These are phyloP conservation scores for Solanum sitiens DNA, from an alignment of 257 asterid genomes.

Conservation along the genomic window DNA sequence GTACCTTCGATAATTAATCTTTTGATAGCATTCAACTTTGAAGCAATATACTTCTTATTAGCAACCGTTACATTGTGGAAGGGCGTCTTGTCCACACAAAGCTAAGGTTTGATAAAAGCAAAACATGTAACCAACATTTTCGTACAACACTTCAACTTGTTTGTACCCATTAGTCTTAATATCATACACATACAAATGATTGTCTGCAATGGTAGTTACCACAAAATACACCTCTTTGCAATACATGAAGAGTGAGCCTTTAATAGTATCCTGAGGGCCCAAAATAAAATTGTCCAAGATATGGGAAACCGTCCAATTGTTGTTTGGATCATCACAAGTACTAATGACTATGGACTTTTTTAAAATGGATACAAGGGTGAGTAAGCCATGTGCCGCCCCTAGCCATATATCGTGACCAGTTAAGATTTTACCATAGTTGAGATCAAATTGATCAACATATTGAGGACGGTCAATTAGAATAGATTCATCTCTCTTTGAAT, in stretches of 20 bases:
- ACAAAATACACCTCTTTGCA: not conserved
- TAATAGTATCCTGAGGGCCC: not conserved
- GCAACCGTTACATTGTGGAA: not conserved
- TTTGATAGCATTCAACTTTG: not conserved
- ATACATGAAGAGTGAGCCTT: not conserved
- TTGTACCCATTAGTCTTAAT: not conserved
- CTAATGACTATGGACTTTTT: too few relatives aligned
- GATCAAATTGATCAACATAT: not conserved
- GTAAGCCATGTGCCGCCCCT: too few relatives aligned
- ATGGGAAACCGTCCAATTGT: too few relatives aligned
- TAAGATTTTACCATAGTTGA: not conserved
- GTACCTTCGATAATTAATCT: not conserved
- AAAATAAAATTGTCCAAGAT: too few relatives aligned
- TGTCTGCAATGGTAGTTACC: not conserved
- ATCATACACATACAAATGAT: not conserved
- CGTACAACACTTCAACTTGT: not conserved
- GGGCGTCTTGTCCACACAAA: not conserved
- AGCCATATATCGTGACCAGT: too few relatives aligned
- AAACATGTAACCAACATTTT: not conserved
- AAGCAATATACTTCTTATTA: not conserved
- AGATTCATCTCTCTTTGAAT: not conserved
- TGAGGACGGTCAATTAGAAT: not conserved
- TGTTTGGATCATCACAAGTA: too few relatives aligned
- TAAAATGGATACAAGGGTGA: too few relatives aligned
- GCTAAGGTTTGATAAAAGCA: not conserved